Percentiles rank a stretch among this genome's conserved stretches.
phyloP scores from a whole-genome alignment of 75 land plant species.

The Selaginella tamariscina region DNA sequence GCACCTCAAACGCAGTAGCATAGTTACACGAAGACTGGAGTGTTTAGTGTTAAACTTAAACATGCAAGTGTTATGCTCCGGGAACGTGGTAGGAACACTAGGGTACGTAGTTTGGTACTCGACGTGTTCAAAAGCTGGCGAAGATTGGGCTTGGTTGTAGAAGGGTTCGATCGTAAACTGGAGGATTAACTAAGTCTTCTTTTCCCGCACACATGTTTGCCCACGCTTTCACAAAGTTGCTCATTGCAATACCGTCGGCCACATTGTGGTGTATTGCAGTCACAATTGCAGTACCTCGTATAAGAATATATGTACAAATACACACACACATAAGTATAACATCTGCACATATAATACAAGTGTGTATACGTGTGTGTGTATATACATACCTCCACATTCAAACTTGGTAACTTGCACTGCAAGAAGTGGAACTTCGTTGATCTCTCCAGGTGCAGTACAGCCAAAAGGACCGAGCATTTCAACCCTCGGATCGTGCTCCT shows the following conservation, averaged over 20 bases:
- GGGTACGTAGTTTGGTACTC: neutral
- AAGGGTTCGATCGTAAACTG: neutral
- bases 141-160: too few relatives aligned
- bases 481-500: slow-evolving; percentile 1
- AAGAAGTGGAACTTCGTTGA: neutral
- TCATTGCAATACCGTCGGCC: slow-evolving; percentile 8
- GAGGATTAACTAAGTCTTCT: neutral
- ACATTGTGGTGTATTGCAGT: slow-evolving; percentile 1
- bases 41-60: neutral
- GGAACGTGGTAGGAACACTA: neutral
- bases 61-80: neutral
- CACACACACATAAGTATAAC: too few relatives aligned
- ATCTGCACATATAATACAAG: too few relatives aligned
- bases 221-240: slow-evolving; percentile 11
- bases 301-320: too few relatives aligned
- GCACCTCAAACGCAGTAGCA: neutral
- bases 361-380: too few relatives aligned
- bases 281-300: neutral
- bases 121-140: too few relatives aligned
- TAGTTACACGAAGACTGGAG: neutral
- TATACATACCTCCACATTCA: slow-evolving; percentile 15
- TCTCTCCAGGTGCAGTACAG: neutral
- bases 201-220: neutral
- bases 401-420: slow-evolving; percentile 5
- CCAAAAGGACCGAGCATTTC: neutral